These are phyloP conservation scores for Eucalyptus paniculata DNA, from an alignment of 345 rosid species.

Conservation along the genomic window DNA sequence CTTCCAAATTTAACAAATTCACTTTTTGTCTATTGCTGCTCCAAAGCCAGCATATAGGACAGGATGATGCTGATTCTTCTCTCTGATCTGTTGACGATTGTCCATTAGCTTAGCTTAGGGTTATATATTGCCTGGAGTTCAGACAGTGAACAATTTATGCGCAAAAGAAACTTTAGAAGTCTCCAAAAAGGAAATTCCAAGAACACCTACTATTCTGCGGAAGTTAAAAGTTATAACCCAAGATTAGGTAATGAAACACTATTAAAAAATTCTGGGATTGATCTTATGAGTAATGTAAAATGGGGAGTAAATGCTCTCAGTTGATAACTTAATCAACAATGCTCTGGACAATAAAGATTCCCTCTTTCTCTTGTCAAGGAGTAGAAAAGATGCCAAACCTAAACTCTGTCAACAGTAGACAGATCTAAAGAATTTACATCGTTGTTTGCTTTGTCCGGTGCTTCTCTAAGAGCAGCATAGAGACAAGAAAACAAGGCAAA, in stretches of 20 bases:
- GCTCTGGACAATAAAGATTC: not conserved
- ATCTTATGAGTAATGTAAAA: not conserved
- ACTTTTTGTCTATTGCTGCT: not conserved
- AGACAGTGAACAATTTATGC: not conserved
- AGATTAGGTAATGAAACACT: not conserved
- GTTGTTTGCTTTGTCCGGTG: not conserved
- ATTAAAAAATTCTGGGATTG: not conserved
- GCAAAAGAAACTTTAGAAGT: not conserved
- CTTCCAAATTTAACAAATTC: not conserved
- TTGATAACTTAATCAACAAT: not conserved
- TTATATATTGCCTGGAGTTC: not conserved
- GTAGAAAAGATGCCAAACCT: not conserved
- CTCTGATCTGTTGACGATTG: not conserved
- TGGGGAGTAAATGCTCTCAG: not conserved
- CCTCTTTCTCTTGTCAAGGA: not conserved
- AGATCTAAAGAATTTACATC: not conserved
- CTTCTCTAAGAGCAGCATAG: not conserved
- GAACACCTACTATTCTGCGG: not conserved
- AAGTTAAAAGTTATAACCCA: not conserved
- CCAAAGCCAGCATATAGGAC: not conserved
- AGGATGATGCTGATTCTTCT: not conserved
- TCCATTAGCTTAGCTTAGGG: not conserved
- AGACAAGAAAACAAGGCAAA: not conserved
- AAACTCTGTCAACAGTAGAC: not conserved
- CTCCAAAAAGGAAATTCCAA: not conserved